Percentiles rank a stretch among this genome's conserved stretches.
These are phyloP conservation scores for Fusarium torreyae DNA, from an alignment of 2,329 filamentous ascomycete genomes.

Conservation along the genomic window DNA sequence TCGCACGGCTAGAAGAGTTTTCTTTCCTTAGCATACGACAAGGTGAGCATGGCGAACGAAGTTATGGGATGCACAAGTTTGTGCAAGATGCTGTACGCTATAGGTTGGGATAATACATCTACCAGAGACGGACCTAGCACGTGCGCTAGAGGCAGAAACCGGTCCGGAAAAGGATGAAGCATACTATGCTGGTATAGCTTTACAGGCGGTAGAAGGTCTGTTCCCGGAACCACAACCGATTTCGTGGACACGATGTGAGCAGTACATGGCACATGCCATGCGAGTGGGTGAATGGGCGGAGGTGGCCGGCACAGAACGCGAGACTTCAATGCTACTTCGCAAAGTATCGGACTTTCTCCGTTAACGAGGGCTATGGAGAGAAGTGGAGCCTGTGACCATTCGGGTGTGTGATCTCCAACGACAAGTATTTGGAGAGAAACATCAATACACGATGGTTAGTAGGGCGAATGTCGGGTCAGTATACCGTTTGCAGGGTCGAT, in stretches of 20 bases:
- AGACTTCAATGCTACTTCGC: neutral
- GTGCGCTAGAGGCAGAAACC: neutral
- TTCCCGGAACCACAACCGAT: rapidly evolving
- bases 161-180: neutral
- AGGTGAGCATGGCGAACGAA: neutral
- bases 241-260: neutral
- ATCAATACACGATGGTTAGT: slow-evolving; percentile 3
- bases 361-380: neutral
- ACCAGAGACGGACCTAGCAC: neutral
- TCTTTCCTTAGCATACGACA: neutral
- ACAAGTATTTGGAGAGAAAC: slow-evolving; percentile 1
- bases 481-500: neutral
- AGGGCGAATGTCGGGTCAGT: slow-evolving; percentile 13
- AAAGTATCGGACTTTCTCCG: rapidly evolving
- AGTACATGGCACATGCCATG: neutral
- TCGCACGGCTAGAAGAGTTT: neutral
- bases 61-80: slow-evolving; percentile 8
- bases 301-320: neutral
- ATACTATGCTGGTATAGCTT: neutral
- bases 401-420: neutral
- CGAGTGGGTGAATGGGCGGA: neutral
- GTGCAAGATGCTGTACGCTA: slow-evolving; percentile 1
- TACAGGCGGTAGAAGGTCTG: neutral
- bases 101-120: neutral
- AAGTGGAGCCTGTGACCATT: neutral